phyloP scores from a whole-genome alignment of 768 basidiomycete species.

The Tulasnella sp. region DNA sequence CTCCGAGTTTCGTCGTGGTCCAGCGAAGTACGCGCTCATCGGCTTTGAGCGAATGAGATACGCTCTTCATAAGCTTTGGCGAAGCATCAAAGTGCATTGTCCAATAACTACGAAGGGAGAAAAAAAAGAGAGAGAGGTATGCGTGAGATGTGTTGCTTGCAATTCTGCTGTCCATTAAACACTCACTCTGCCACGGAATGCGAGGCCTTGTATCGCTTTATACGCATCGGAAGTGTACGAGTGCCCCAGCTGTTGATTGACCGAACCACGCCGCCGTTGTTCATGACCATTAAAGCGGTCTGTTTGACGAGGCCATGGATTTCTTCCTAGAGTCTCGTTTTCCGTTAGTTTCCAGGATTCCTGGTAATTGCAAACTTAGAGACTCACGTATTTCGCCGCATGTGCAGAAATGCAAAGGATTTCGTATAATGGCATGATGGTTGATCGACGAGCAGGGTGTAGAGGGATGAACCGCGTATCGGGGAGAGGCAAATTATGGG shows the following conservation, averaged over 20 bases:
- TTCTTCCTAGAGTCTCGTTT: conserved; percentile 49
- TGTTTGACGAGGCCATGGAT: conserved; percentile 71
- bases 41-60: conserved; percentile 65
- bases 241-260: conserved; percentile 72
- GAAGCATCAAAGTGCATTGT: conserved; percentile 86
- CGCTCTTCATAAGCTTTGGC: conserved; percentile 58
- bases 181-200: conserved; percentile 75
- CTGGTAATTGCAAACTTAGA: conserved; percentile 4
- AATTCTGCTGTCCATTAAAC: background rate
- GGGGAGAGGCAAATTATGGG: conserved; percentile 11
- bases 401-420: conserved; percentile 81
- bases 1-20: conserved; percentile 74
- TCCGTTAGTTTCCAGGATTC: background rate
- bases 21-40: conserved; percentile 83
- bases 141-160: background rate
- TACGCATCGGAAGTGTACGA: conserved; percentile 65
- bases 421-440: conserved; percentile 78
- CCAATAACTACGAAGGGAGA: conserved; percentile 63
- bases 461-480: background rate
- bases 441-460: background rate
- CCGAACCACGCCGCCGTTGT: conserved; percentile 78
- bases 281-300: conserved; percentile 66
- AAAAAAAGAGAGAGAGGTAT: conserved; percentile 24
- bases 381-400: conserved; percentile 64
- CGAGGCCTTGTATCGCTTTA: conserved; percentile 47